Evolutionary conservation across 2,329 filamentous ascomycete genomes (phyloP).

Genomic region (Simplicillium aogashimaense): DNA sequence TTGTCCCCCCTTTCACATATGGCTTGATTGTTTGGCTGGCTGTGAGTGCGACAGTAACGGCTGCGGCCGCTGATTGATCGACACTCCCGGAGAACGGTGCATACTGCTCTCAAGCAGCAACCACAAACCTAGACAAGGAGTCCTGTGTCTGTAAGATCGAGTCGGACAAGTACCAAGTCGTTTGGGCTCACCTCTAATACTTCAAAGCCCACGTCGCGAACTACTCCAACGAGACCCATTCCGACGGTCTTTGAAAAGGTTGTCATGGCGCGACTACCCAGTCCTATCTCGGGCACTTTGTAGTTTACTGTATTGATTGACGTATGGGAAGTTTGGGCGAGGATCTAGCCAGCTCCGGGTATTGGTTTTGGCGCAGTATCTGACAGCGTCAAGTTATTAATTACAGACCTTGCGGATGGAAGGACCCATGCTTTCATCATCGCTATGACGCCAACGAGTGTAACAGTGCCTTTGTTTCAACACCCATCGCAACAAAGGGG

Average conservation of each 20-base stretch:
- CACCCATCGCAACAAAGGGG: too few relatives aligned
- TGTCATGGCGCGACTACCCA: conserved; percentile 20
- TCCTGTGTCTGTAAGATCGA: conserved; percentile 23
- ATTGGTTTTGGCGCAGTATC: too few relatives aligned
- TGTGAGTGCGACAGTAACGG: conserved; percentile 34
- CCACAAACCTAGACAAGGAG: conserved; percentile 30
- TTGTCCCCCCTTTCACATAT: conserved; percentile 38
- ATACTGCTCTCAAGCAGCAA: conserved; percentile 20
- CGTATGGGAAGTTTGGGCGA: too few relatives aligned
- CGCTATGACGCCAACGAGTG: too few relatives aligned
- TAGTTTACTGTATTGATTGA: conserved; percentile 41
- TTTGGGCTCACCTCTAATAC: conserved; percentile 22
- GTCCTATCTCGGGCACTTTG: conserved; percentile 32
- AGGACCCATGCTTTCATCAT: too few relatives aligned
- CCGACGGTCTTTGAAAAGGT: conserved; percentile 32
- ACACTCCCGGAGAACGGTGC: conserved; percentile 27
- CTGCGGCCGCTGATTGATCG: conserved; percentile 29
- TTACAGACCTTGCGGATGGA: too few relatives aligned
- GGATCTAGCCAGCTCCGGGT: too few relatives aligned
- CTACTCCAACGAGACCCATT: conserved; percentile 40
- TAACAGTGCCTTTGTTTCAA: too few relatives aligned
- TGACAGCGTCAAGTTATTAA: too few relatives aligned
- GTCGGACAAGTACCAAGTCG: conserved; percentile 32
- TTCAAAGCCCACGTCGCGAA: conserved; percentile 23
- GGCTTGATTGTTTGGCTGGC: conserved; percentile 38